A percentile compares a stretch with the other conserved stretches of the same genome.
These are phyloP conservation scores for Cornus florida DNA, from an alignment of 148 eudicot genomes.

Conservation along the genomic window DNA sequence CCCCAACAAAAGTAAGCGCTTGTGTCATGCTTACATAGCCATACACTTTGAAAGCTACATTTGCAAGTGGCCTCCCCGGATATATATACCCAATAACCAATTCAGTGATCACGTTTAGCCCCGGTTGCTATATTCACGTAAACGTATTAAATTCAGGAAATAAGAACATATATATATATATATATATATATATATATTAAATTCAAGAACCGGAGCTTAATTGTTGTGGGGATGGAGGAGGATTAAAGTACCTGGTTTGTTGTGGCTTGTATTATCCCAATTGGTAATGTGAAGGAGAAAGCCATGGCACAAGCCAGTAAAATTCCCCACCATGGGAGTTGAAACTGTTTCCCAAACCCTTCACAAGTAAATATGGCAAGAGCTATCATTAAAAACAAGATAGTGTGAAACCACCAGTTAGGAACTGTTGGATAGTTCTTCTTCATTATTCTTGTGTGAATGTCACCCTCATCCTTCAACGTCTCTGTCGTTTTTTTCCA, in stretches of 20 bases:
- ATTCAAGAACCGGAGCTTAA: too few relatives aligned
- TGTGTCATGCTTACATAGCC: conserved; percentile 66
- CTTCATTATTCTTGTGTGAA: conserved; percentile 65
- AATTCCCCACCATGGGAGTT: conserved; percentile 85
- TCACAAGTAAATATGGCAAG: conserved; percentile 45
- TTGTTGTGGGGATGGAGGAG: too few relatives aligned
- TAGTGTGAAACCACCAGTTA: conserved; percentile 57
- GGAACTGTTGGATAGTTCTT: conserved; percentile 61
- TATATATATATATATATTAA: too few relatives aligned
- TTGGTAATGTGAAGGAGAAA: conserved; percentile 47
- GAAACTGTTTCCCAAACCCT: conserved; percentile 52
- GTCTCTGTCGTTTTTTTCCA: conserved; percentile 34
- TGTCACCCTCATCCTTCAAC: conserved; percentile 29
- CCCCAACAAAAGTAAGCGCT: conserved; percentile 39
- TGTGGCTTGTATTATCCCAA: conserved; percentile 65
- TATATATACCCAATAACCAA: conserved; percentile 43
- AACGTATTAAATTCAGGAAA: not conserved
- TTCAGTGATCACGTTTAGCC: conserved; percentile 54
- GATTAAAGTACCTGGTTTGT: conserved; percentile 49
- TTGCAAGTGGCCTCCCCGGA: conserved; percentile 51
- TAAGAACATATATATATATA: too few relatives aligned
- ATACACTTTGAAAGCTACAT: conserved; percentile 48
- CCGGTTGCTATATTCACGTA: conserved; percentile 24
- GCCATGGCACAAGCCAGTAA: conserved; percentile 51
- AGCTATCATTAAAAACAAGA: conserved; percentile 29